A percentile compares a stretch with the other conserved stretches of the same genome.
Evolutionary conservation across 2,329 filamentous ascomycete species (phyloP).

Genomic region (Aspergillus pseudotamarii): DNA sequence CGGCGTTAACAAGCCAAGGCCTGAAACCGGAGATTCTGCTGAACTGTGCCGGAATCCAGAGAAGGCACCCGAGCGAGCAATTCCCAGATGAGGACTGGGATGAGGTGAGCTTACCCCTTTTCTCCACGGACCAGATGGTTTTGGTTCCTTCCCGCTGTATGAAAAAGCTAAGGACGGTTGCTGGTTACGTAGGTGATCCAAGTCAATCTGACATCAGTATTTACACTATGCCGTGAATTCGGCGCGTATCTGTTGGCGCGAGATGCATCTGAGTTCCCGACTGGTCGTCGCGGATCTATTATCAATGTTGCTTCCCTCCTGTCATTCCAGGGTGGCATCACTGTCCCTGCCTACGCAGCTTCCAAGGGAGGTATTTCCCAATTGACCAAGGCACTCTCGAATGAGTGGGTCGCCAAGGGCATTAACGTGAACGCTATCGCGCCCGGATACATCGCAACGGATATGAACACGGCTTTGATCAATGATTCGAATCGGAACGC

Average conservation of each 20-base stretch:
- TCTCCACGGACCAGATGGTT: constrained; percentile 1
- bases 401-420: constrained; percentile 81
- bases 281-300: constrained; percentile 55
- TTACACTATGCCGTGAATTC: constrained; percentile 48
- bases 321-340: constrained; percentile 83
- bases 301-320: constrained; percentile 84
- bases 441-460: constrained; percentile 88
- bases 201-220: constrained; percentile 83
- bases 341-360: constrained; percentile 83
- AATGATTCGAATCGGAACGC: constrained; percentile 69
- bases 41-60: constrained; percentile 86
- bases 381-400: constrained; percentile 79
- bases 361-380: constrained; percentile 84
- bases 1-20: constrained; percentile 42
- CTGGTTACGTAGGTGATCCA: constrained; percentile 66
- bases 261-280: constrained; percentile 35
- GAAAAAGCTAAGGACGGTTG: neutral
- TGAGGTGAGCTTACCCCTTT: constrained; percentile 49
- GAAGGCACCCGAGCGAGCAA: constrained; percentile 71
- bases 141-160: neutral
- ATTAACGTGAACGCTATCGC: constrained; percentile 86
- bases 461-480: constrained; percentile 87
- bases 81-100: constrained; percentile 80
- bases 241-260: constrained; percentile 37
- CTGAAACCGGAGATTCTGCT: constrained; percentile 74